Conservation (phyloP, 257 asterid species). For the Marsdenia floribunda region DNA sequence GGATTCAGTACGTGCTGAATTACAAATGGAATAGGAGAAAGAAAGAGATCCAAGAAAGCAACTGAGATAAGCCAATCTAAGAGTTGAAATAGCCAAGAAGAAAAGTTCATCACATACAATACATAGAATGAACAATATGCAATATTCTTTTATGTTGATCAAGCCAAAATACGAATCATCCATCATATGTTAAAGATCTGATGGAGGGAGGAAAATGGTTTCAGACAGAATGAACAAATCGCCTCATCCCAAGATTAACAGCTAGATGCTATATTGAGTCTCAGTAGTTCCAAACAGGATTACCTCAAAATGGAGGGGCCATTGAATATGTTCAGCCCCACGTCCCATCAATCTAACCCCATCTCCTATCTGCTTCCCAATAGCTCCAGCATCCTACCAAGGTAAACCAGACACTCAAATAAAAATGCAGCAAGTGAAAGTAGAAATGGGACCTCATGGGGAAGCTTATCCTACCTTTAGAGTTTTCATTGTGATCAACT, state of each 20-base stretch:
- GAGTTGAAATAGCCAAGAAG: not conserved
- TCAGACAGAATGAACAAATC: not conserved
- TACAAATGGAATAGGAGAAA: not conserved
- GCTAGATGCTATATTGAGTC: not conserved
- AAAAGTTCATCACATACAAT: not conserved
- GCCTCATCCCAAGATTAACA: not conserved
- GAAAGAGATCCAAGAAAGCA: not conserved
- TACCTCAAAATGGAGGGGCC: slow-evolving; percentile 99
- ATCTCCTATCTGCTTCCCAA: slow-evolving; percentile 87
- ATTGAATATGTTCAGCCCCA: slow-evolving; percentile 62
- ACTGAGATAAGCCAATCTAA: not conserved
- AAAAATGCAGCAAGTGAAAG: not conserved
- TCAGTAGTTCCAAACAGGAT: not conserved
- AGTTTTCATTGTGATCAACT: slow-evolving; percentile 88
- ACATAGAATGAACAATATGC: not conserved
- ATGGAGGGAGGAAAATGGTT: not conserved
- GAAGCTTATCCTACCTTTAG: slow-evolving; percentile 53
- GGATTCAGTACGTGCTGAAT: not conserved
- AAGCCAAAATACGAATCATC: not conserved
- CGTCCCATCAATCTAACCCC: slow-evolving; percentile 96
- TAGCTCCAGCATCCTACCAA: slow-evolving; percentile 70
- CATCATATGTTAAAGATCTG: not conserved
- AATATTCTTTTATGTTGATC: not conserved
- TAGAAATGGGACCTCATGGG: not conserved
- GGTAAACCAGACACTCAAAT: slow-evolving; percentile 13